Evolutionary conservation across 2,329 filamentous ascomycete genomes (phyloP).

Genomic region (Exophiala alcalophila): DNA sequence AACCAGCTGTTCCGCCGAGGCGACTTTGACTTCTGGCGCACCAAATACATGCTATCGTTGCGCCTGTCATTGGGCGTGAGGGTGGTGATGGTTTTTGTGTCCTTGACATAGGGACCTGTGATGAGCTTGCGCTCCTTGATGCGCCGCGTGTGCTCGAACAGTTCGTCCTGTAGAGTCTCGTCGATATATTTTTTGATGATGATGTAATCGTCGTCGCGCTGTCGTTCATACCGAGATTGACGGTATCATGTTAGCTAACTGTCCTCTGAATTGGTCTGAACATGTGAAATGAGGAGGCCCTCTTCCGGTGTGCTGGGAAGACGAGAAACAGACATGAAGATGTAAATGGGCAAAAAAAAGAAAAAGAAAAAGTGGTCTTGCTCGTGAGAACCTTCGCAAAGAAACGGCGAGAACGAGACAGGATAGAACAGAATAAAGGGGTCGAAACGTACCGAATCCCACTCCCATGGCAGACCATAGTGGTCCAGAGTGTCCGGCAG

Average conservation of each 20-base stretch:
- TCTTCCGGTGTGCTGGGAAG: too few relatives aligned
- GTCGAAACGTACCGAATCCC: conserved; percentile 36
- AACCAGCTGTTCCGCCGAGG: conserved; percentile 26
- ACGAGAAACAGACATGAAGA: too few relatives aligned
- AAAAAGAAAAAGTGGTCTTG: too few relatives aligned
- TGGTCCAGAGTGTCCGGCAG: conserved; percentile 46
- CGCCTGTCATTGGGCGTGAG: conserved; percentile 35
- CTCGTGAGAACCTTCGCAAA: too few relatives aligned
- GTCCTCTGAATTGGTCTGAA: too few relatives aligned
- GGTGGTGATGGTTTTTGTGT: conserved; percentile 28
- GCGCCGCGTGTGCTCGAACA: conserved; percentile 68
- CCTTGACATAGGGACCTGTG: conserved; percentile 27
- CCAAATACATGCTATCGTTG: conserved; percentile 46
- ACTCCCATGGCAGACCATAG: conserved; percentile 48
- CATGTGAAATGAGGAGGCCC: too few relatives aligned
- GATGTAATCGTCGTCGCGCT: conserved; percentile 63
- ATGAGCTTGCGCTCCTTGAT: conserved; percentile 39
- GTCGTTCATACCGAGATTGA: too few relatives aligned
- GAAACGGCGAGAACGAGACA: conserved; percentile 32
- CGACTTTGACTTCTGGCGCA: conserved; percentile 41
- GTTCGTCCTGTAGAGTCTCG: conserved; percentile 66
- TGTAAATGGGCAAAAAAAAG: too few relatives aligned
- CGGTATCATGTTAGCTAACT: too few relatives aligned
- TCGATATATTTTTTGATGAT: conserved; percentile 72
- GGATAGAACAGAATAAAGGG: neutral